A percentile compares a stretch with the other conserved stretches of the same genome.
Evolutionary conservation across 2,329 filamentous ascomycete species (phyloP).

Genomic region (Phyllosticta capitalensis): DNA sequence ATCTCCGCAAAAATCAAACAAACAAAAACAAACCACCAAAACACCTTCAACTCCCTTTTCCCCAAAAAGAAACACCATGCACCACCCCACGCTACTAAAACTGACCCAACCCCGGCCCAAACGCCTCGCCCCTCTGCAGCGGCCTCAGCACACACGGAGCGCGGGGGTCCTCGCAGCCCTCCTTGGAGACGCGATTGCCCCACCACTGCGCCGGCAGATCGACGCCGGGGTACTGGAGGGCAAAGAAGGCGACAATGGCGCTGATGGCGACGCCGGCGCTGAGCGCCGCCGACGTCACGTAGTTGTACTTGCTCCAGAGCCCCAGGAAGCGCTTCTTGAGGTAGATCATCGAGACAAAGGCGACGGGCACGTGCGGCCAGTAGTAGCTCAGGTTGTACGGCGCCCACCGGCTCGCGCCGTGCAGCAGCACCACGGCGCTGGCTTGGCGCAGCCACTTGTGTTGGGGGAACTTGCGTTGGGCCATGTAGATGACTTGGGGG

Average conservation of each 20-base stretch:
- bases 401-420: conserved; percentile 10
- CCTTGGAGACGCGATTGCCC: conserved; percentile 43
- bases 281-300: conserved; percentile 61
- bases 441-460: conserved; percentile 47
- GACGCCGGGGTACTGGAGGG: conserved; percentile 49
- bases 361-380: conserved; percentile 39
- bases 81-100: too few relatives aligned
- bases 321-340: conserved; percentile 36
- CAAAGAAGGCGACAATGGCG: conserved; percentile 61
- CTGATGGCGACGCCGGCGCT: conserved; percentile 58
- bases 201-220: conserved; percentile 50
- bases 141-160: conserved; percentile 30
- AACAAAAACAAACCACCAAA: not conserved
- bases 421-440: conserved; percentile 11
- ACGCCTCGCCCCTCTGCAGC: conserved; percentile 23
- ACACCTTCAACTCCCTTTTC: too few relatives aligned
- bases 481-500: not conserved
- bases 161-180: conserved; percentile 34
- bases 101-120: conserved; percentile 28
- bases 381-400: conserved; percentile 42
- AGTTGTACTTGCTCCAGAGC: conserved; percentile 58
- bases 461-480: conserved; percentile 34
- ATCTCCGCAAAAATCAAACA: too few relatives aligned
- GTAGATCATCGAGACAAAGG: conserved; percentile 47
- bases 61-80: too few relatives aligned